Conservation (phyloP, 2,329 filamentous ascomycete species). For the Penicillium crustosum region DNA sequence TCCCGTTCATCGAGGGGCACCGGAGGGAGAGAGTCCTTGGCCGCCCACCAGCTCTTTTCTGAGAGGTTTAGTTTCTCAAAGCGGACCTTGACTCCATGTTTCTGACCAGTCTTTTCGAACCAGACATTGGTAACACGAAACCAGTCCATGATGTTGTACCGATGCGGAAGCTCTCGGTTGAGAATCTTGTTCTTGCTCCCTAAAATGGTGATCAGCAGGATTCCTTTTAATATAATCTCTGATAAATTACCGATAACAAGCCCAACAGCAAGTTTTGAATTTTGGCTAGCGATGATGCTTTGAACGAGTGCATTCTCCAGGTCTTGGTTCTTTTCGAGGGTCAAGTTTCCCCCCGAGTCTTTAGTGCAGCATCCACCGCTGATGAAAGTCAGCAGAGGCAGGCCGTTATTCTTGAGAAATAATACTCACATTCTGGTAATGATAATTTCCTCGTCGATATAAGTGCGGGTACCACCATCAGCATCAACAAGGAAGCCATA, state of each 20-base stretch:
- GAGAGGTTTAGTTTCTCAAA: conserved; percentile 62
- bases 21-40: conserved; percentile 32
- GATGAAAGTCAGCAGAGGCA: conserved; percentile 17
- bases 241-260: conserved; percentile 53
- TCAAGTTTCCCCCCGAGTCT: conserved; percentile 50
- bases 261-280: conserved; percentile 53
- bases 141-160: conserved; percentile 66
- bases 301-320: conserved; percentile 42
- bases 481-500: conserved; percentile 61
- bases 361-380: conserved; percentile 57
- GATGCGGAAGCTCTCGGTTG: conserved; percentile 53
- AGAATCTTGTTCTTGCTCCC: conserved; percentile 54
- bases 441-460: conserved; percentile 61
- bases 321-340: conserved; percentile 53
- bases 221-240: fast-evolving
- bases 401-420: neutral
- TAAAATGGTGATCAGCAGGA: conserved; percentile 32
- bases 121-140: conserved; percentile 70
- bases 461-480: conserved; percentile 55
- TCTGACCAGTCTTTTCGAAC: conserved; percentile 55
- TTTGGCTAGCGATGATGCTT: conserved; percentile 50
- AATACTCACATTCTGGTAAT: conserved; percentile 60
- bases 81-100: conserved; percentile 56
- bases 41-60: conserved; percentile 60
- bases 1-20: conserved; percentile 32